phyloP scores from a whole-genome alignment of 2,329 filamentous ascomycete species.

The Colletotrichum chlorophyti region DNA sequence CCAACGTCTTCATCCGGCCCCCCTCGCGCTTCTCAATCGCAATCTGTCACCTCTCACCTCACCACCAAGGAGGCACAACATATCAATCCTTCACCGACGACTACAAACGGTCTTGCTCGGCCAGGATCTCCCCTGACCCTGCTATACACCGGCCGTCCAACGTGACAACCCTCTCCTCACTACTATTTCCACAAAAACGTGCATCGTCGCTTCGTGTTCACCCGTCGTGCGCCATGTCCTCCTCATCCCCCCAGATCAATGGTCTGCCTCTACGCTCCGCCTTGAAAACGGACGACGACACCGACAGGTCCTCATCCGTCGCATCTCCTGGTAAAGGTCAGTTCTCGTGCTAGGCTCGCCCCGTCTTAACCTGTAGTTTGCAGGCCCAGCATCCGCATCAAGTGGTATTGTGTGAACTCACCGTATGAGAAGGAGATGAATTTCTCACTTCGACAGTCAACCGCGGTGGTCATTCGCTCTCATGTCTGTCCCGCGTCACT shows the following conservation, averaged over 20 bases:
- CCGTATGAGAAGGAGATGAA: background rate
- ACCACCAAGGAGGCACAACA: background rate
- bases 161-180: no score
- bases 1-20: conserved; percentile 4
- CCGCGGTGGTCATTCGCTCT: background rate
- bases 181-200: background rate
- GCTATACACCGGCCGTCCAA: no score
- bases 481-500: conserved; percentile 28
- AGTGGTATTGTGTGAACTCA: conserved; percentile 17
- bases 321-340: conserved; percentile 52
- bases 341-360: conserved; percentile 32
- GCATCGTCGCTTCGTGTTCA: background rate
- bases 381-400: conserved; percentile 22
- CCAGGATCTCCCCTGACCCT: background rate
- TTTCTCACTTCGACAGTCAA: background rate
- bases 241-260: conserved; percentile 19
- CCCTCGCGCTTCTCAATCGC: conserved; percentile 2
- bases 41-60: conserved; percentile 24
- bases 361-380: conserved; percentile 7
- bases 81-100: conserved; percentile 11
- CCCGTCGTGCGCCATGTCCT: conserved; percentile 24
- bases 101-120: background rate
- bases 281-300: conserved; percentile 52
- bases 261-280: conserved; percentile 47
- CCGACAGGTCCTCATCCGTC: conserved; percentile 42